These are phyloP conservation scores for Samsoniella hepiali DNA, from an alignment of 2,329 filamentous ascomycete genomes.

Conservation along the genomic window DNA sequence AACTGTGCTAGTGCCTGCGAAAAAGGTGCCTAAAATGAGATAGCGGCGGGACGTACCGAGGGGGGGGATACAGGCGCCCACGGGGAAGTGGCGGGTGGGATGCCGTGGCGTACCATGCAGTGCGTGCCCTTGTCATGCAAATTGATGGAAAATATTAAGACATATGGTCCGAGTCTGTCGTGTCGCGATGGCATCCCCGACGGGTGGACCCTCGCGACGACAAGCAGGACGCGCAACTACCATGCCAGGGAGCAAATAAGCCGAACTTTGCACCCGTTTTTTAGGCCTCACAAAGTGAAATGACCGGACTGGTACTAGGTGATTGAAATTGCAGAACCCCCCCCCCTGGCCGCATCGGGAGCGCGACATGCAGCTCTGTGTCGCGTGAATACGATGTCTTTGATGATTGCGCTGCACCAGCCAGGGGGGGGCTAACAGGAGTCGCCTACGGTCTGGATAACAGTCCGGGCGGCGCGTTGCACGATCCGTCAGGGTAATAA, in stretches of 20 bases:
- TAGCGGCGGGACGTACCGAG: neutral
- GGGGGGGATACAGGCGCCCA: neutral
- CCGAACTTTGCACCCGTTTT: too few relatives aligned
- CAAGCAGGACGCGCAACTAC: too few relatives aligned
- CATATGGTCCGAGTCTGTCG: too few relatives aligned
- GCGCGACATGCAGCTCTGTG: neutral
- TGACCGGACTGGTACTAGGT: neutral
- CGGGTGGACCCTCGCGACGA: too few relatives aligned
- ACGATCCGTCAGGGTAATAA: too few relatives aligned
- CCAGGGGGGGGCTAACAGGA: too few relatives aligned
- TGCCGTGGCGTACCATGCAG: neutral
- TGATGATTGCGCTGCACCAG: too few relatives aligned
- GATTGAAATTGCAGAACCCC: neutral
- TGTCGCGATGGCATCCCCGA: too few relatives aligned
- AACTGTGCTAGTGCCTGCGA: neutral
- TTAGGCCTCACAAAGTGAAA: too few relatives aligned
- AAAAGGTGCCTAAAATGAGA: neutral
- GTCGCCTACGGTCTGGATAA: too few relatives aligned
- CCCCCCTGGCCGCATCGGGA: neutral
- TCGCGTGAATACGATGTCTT: neutral
- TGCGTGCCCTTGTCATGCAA: neutral
- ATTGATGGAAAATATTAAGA: neutral
- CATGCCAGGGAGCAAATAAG: too few relatives aligned
- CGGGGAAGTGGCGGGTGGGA: constrained; percentile 1
- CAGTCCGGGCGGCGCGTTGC: too few relatives aligned